Evolutionary conservation across 2,329 filamentous ascomycete species (phyloP).

Genomic region (Rhinocladiella similis): DNA sequence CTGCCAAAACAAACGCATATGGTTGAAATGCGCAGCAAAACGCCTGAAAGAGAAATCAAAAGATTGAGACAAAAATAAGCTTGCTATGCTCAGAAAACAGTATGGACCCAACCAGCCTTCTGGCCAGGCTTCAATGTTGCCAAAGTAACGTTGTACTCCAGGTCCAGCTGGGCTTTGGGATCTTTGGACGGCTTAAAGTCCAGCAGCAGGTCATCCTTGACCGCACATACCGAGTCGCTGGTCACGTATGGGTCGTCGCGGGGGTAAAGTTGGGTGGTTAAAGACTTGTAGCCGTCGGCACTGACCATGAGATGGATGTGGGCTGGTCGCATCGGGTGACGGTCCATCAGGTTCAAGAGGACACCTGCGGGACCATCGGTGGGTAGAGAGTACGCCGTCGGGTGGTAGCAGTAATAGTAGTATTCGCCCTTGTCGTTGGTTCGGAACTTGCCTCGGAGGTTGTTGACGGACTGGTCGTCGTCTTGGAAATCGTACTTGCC

Average conservation of each 20-base stretch:
- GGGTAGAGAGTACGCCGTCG: constrained; percentile 71
- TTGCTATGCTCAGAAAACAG: constrained; percentile 11
- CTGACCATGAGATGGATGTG: constrained; percentile 62
- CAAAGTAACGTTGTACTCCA: constrained; percentile 63
- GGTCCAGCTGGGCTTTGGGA: constrained; percentile 57
- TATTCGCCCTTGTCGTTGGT: constrained; percentile 69
- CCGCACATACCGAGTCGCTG: constrained; percentile 62
- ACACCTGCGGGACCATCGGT: constrained; percentile 61
- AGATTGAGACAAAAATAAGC: too few species aligned
- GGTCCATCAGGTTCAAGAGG: constrained; percentile 55
- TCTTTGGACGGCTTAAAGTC: constrained; percentile 57
- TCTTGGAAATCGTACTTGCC: constrained; percentile 77
- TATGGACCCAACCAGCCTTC: constrained; percentile 12
- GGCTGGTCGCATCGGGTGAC: constrained; percentile 61
- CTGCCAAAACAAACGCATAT: background rate
- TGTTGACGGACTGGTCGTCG: constrained; percentile 69
- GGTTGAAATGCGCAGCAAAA: too few species aligned
- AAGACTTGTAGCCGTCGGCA: constrained; percentile 56
- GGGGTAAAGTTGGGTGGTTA: constrained; percentile 61
- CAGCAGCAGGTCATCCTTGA: constrained; percentile 61
- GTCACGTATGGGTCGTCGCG: constrained; percentile 58
- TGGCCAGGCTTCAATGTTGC: constrained; percentile 40
- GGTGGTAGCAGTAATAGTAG: constrained; percentile 73
- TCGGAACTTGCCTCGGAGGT: constrained; percentile 74
- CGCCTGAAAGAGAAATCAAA: too few species aligned